A percentile compares a stretch with the other conserved stretches of the same genome.
Evolutionary conservation across 805 yeast species (phyloP).

Genomic region (Saccharomycopsis fibuligera): DNA sequence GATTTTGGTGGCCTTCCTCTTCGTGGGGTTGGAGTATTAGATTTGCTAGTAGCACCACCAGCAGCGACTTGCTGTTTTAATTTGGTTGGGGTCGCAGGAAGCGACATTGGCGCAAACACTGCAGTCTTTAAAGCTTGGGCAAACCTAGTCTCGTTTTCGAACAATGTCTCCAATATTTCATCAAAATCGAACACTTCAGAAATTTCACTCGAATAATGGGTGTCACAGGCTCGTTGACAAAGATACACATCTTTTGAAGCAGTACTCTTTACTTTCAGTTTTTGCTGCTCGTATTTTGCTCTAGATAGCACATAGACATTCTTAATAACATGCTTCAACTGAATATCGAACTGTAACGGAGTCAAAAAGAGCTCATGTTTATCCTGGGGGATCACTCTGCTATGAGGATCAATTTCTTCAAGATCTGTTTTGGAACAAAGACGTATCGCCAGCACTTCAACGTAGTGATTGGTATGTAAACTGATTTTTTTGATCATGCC

Average conservation of each 20-base stretch:
- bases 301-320: too few species aligned
- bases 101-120: slow-evolving; percentile 6
- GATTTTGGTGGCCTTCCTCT: slow-evolving; percentile 9
- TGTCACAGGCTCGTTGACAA: slow-evolving; percentile 39
- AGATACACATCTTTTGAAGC: slow-evolving; percentile 30
- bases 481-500: slow-evolving; percentile 12
- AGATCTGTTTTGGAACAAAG: slow-evolving; percentile 2
- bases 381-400: background rate
- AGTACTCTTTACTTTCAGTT: slow-evolving; percentile 19
- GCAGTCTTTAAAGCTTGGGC: slow-evolving; percentile 28
- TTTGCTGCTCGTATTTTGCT: too few species aligned
- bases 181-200: slow-evolving; percentile 36
- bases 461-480: slow-evolving; percentile 8
- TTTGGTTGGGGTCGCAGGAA: slow-evolving; percentile 13
- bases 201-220: slow-evolving; percentile 29
- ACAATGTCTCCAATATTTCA: slow-evolving; percentile 26
- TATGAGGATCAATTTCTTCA: background rate
- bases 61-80: too few species aligned
- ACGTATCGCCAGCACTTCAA: slow-evolving; percentile 9
- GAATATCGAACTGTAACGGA: slow-evolving; percentile 2
- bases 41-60: too few species aligned
- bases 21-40: slow-evolving; percentile 15
- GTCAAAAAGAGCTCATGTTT: slow-evolving; percentile 16
- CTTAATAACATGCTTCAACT: slow-evolving; percentile 2
- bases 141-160: slow-evolving; percentile 29